Evolutionary conservation across 2,329 filamentous ascomycete genomes (phyloP).

Genomic region (Lizonia empirigonia): DNA sequence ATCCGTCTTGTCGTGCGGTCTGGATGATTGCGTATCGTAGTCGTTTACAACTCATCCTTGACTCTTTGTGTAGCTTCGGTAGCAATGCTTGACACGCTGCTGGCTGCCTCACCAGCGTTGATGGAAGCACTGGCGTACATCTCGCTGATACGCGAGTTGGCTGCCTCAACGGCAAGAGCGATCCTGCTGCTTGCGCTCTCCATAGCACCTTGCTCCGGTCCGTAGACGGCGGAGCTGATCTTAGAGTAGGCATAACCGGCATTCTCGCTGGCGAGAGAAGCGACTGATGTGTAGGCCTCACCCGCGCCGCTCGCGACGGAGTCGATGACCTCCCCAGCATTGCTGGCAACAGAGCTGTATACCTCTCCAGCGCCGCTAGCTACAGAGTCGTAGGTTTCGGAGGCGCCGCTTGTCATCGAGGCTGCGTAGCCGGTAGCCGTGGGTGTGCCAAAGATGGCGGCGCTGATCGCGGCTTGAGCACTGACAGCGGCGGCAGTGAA

Average conservation of each 20-base stretch:
- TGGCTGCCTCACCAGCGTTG: slow-evolving; percentile 55
- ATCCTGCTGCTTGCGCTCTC: slow-evolving; percentile 53
- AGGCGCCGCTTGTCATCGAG: slow-evolving; percentile 26
- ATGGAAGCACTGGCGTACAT: slow-evolving; percentile 46
- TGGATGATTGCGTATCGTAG: neutral
- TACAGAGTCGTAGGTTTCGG: slow-evolving; percentile 52
- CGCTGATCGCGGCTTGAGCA: slow-evolving; percentile 60
- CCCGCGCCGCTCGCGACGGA: slow-evolving; percentile 39
- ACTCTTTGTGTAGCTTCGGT: slow-evolving; percentile 51
- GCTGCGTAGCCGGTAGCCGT: slow-evolving; percentile 54
- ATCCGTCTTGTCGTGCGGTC: neutral
- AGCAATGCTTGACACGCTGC: slow-evolving; percentile 48
- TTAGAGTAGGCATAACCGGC: slow-evolving; percentile 39
- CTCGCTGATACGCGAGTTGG: slow-evolving; percentile 50
- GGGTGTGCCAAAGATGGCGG: slow-evolving; percentile 63
- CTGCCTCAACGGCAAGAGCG: slow-evolving; percentile 51
- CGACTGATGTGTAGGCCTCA: slow-evolving; percentile 53
- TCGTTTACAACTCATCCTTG: slow-evolving; percentile 59
- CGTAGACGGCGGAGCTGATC: slow-evolving; percentile 55
- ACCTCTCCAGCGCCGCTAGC: slow-evolving; percentile 53
- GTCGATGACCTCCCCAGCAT: slow-evolving; percentile 53
- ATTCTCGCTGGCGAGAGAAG: slow-evolving; percentile 53
- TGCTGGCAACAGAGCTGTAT: slow-evolving; percentile 55
- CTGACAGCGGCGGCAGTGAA: slow-evolving; percentile 61
- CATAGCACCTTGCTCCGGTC: slow-evolving; percentile 53